Conservation (phyloP, 495 filamentous ascomycete species). For the Penicillium psychrofluorescens region DNA sequence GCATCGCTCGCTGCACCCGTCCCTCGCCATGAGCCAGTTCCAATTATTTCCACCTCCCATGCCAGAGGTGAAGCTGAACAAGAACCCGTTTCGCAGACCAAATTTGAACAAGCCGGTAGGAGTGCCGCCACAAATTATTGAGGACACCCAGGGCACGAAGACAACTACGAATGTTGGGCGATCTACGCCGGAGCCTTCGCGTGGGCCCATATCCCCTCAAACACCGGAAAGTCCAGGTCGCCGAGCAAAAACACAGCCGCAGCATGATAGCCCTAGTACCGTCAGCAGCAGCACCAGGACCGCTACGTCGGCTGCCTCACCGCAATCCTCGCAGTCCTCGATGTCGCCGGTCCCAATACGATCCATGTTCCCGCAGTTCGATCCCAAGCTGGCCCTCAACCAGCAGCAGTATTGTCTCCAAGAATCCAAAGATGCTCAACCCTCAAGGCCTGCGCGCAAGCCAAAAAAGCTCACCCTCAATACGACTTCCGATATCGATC, state of each 20-base stretch:
- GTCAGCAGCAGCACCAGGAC: slow-evolving; percentile 12
- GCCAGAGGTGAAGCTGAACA: slow-evolving; percentile 28
- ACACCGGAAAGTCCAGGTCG: slow-evolving; percentile 16
- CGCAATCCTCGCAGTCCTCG: slow-evolving; percentile 20
- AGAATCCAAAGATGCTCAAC: slow-evolving; percentile 27
- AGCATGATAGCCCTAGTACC: slow-evolving; percentile 19
- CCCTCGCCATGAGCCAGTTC: slow-evolving; percentile 32
- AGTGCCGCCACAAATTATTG: slow-evolving; percentile 27
- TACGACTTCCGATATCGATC: slow-evolving; percentile 31
- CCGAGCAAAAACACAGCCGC: slow-evolving; percentile 4
- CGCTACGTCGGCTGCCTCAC: slow-evolving; percentile 33
- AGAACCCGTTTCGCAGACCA: slow-evolving; percentile 27
- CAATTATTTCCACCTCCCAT: slow-evolving; percentile 49
- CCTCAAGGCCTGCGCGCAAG: slow-evolving; percentile 32
- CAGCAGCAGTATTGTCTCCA: slow-evolving; percentile 65
- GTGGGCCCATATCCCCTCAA: slow-evolving; percentile 4
- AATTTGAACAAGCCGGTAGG: slow-evolving; percentile 20
- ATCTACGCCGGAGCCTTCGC: too few species aligned
- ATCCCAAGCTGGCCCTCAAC: slow-evolving; percentile 59
- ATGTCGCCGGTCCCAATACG: slow-evolving; percentile 43
- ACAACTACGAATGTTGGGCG: too few species aligned
- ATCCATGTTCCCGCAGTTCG: slow-evolving; percentile 78
- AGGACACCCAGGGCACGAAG: slow-evolving; percentile 21
- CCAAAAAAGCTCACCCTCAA: slow-evolving; percentile 21
- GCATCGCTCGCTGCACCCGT: too few species aligned